Evolutionary conservation across 306 rosid genomes (phyloP).

Genomic region (Elaeagnus macrophylla): DNA sequence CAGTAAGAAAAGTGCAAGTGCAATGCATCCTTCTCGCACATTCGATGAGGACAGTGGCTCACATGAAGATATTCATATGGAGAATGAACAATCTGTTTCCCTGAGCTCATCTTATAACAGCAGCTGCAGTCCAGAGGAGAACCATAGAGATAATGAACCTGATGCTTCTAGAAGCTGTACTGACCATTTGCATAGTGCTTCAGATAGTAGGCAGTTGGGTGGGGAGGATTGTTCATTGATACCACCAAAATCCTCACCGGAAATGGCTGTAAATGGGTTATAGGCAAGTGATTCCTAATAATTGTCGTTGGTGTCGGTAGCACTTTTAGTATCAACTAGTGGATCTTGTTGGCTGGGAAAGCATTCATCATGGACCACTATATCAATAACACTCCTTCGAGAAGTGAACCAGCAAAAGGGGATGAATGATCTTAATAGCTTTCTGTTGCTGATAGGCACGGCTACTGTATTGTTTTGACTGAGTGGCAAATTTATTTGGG

Average conservation of each 20-base stretch:
- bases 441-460: constrained; percentile 31
- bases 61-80: constrained; percentile 32
- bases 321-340: constrained; percentile 23
- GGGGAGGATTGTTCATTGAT: constrained; percentile 67
- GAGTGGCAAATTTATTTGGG: constrained; percentile 29
- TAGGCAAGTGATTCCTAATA: constrained; percentile 26
- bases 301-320: constrained; percentile 3
- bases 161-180: constrained; percentile 49
- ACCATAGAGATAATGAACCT: constrained; percentile 45
- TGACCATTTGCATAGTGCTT: constrained; percentile 40
- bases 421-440: not conserved
- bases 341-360: constrained; percentile 30
- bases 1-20: constrained; percentile 39
- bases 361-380: not conserved
- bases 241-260: constrained; percentile 74
- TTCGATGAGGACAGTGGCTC: constrained; percentile 38
- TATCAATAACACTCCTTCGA: too few species aligned
- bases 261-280: constrained; percentile 90
- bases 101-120: constrained; percentile 32
- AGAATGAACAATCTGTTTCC: constrained; percentile 28
- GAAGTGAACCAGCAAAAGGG: too few species aligned
- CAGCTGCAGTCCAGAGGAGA: constrained; percentile 27
- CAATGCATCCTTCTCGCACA: constrained; percentile 20
- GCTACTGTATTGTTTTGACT: constrained; percentile 48
- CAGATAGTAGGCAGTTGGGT: constrained; percentile 54